Base-by-base conservation (phyloP, 495 filamentous ascomycete genomes). In the Acidiella bohemica region DNA sequence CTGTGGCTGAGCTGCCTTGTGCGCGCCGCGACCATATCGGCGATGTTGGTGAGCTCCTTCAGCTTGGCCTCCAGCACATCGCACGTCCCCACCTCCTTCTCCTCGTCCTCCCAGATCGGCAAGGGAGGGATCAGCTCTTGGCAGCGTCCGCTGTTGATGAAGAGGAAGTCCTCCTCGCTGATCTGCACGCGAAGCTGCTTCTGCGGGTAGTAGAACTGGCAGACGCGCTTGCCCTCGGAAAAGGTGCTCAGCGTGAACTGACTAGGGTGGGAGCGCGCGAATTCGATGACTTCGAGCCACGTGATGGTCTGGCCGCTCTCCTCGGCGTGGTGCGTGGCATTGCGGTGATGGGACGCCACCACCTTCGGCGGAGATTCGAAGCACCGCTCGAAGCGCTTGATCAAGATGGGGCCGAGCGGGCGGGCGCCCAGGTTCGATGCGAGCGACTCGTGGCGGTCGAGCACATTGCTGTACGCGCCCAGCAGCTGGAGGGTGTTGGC, bases 261-360 rank as follows among this genome's bases (percentile, higher is more conserved):
- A 51, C 74, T 70, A 0, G 84, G 81, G 47, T 86, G 85, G 47
- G 68, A 72, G 51, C 78, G 76, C 36, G 84, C 81, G 62, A 86
- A 90, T 42, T 81, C 77, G 36, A 88, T 80, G 29, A 93, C 76
- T 48, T 92, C 84, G 26, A 86, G 63, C 84, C 84, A 93, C 12
- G 73, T 76, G 36, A 86, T 67, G 3, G 19, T 9, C 17, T 46
- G 42, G n/a, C 20, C 24, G 10, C 64, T 70, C 3, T 71, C 61
- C 14, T 70, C 64, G 26, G 78, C 73, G 45, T 74, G 75, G 39
- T 66, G 70, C 53, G 45, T 60, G 16, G 71, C 64, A 27, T 80
- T 75, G 46, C 78, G 77, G 39, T 70, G 72, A 53, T 78, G 70
- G 25, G 70, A 65, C 31, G 72, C 78, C 26, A 79, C 67, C 5